Conservation (phyloP, 108 stramenopile species). For the Nitzschia sp. region DNA sequence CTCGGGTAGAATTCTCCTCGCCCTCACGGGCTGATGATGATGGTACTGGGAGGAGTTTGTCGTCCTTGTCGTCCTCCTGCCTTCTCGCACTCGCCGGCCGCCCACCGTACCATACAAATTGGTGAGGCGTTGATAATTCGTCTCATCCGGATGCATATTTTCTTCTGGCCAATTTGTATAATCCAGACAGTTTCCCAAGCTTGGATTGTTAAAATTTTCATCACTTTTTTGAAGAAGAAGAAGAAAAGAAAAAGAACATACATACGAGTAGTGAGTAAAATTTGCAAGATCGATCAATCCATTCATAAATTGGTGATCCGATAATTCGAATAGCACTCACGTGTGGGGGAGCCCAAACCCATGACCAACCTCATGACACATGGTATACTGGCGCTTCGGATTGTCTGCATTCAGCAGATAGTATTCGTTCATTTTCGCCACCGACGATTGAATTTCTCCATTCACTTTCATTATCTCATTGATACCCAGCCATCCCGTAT, state of each 20-base stretch:
- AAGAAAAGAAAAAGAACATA: neutral
- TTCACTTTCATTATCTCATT: slow-evolving; percentile 48
- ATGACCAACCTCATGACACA: no score
- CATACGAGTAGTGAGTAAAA: neutral
- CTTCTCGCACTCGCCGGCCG: neutral
- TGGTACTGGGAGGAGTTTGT: neutral
- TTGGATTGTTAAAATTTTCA: slow-evolving; percentile 69
- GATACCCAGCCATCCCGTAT: slow-evolving; percentile 79
- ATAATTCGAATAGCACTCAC: no score
- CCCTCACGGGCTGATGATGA: no score
- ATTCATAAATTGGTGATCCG: neutral
- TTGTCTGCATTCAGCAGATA: slow-evolving; percentile 57
- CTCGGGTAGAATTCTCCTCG: neutral
- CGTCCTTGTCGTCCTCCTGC: neutral
- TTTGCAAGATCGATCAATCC: neutral
- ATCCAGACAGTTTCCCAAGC: slow-evolving; percentile 74
- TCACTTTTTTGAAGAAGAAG: slow-evolving; percentile 38
- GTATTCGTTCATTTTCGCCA: slow-evolving; percentile 81
- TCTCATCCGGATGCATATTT: slow-evolving; percentile 52
- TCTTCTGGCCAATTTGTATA: slow-evolving; percentile 57
- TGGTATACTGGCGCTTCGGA: slow-evolving; percentile 54
- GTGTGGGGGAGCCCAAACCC: slow-evolving; percentile 82
- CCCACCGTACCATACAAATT: slow-evolving; percentile 27
- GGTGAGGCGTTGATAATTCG: slow-evolving; percentile 46
- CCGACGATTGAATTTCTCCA: slow-evolving; percentile 42